Percentiles rank a stretch among this genome's conserved stretches.
Conservation (phyloP, 2,329 filamentous ascomycete genomes). For the Talaromyces rugulosus region DNA sequence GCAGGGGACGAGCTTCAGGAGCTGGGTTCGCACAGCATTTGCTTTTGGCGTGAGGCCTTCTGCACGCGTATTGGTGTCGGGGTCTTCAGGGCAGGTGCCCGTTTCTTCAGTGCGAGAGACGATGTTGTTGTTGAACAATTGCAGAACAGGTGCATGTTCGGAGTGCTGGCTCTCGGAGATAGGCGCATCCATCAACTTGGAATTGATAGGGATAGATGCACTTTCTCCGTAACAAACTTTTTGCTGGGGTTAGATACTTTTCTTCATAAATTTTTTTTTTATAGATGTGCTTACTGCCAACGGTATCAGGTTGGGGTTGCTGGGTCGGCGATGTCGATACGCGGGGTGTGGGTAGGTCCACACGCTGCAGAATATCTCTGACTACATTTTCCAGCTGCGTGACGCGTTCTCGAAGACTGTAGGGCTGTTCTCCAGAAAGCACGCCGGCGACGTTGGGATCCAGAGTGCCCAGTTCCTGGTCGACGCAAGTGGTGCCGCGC, state of each 20-base stretch:
- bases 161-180: constrained; percentile 17
- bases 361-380: constrained; percentile 24
- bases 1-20: constrained; percentile 33
- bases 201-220: not conserved
- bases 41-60: constrained; percentile 26
- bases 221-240: not conserved
- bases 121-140: constrained; percentile 36
- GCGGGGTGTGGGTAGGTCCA: not conserved
- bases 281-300: not conserved
- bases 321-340: constrained; percentile 3
- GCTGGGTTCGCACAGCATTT: constrained; percentile 20
- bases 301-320: not conserved
- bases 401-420: constrained; percentile 37
- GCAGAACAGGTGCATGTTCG: constrained; percentile 32
- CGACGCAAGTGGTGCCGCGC: constrained; percentile 34
- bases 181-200: not conserved
- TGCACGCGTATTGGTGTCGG: constrained; percentile 8
- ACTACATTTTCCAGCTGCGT: constrained; percentile 35
- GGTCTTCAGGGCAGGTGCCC: constrained; percentile 21
- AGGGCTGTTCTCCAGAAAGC: constrained; percentile 24
- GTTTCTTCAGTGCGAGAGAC: constrained; percentile 26
- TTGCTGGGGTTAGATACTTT: not conserved
- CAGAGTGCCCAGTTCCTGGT: constrained; percentile 34
- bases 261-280: not conserved
- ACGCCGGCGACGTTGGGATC: constrained; percentile 16